phyloP scores from a whole-genome alignment of 345 rosid species.

The Eucalyptus leucophloia region DNA sequence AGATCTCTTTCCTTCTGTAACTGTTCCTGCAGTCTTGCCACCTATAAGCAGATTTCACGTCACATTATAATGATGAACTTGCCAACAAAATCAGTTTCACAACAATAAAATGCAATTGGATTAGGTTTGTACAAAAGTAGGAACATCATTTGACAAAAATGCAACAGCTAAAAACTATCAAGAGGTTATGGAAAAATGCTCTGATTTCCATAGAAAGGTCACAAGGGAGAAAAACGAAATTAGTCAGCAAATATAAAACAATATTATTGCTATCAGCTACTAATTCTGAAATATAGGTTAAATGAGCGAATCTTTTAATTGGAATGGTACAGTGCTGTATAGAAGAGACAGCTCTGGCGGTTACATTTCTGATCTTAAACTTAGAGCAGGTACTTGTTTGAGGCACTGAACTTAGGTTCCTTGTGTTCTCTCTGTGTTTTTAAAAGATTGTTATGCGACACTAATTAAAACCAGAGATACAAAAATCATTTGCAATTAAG shows the following conservation, averaged over 20 bases:
- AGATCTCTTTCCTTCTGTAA: conserved; percentile 66
- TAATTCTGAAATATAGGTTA: neutral
- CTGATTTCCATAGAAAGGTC: neutral
- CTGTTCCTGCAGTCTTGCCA: conserved; percentile 66
- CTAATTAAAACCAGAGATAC: neutral
- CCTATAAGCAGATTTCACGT: conserved; percentile 25
- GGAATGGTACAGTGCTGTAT: neutral
- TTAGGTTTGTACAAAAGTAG: neutral
- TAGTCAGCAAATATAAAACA: neutral
- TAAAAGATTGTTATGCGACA: neutral
- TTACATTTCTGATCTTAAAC: neutral
- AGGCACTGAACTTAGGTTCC: neutral
- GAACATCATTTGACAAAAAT: neutral
- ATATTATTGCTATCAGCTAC: neutral
- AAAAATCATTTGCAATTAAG: neutral
- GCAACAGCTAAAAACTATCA: neutral
- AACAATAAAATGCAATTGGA: neutral
- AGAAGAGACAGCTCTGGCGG: neutral
- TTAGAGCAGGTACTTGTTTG: neutral
- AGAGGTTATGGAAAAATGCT: neutral
- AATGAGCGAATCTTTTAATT: neutral
- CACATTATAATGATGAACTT: neutral
- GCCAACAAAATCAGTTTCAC: neutral
- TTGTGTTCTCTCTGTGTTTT: neutral
- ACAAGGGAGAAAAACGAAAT: neutral